Conservation (phyloP, 805 yeast species). For the Cyberlindnera nakhonratchasimensis region DNA sequence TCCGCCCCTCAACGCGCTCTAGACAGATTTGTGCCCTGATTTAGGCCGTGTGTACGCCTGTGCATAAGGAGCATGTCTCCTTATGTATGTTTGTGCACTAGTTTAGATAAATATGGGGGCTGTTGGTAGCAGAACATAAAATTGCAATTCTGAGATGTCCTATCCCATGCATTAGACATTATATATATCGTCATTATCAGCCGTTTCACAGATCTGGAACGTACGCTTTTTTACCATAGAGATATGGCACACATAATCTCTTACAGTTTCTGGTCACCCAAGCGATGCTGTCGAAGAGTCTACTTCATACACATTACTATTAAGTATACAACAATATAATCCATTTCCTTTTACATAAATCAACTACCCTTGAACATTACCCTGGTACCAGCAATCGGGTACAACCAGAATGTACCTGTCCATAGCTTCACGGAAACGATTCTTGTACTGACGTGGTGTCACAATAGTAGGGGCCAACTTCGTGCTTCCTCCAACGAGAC, state of each 20-base stretch:
- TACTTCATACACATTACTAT: neutral
- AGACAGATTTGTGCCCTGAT: neutral
- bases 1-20: neutral
- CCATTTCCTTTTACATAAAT: neutral
- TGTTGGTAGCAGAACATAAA: no score
- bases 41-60: no score
- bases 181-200: no score
- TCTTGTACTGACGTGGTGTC: constrained; percentile 93
- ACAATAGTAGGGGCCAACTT: constrained; percentile 91
- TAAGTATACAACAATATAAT: no score
- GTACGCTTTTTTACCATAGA: no score
- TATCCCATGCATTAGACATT: no score
- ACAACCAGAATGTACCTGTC: constrained; percentile 92
- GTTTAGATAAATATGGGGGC: no score
- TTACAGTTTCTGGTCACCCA: neutral
- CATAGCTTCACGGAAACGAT: constrained; percentile 96
- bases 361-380: constrained; percentile 11
- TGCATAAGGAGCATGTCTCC: no score
- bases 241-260: no score
- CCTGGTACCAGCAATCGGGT: constrained; percentile 63
- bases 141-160: no score
- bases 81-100: no score
- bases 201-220: no score
- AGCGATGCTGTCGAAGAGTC: neutral
- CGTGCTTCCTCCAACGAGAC: constrained; percentile 80